phyloP scores from a whole-genome alignment of 208 protist species.

The Trypanosoma congolense region DNA sequence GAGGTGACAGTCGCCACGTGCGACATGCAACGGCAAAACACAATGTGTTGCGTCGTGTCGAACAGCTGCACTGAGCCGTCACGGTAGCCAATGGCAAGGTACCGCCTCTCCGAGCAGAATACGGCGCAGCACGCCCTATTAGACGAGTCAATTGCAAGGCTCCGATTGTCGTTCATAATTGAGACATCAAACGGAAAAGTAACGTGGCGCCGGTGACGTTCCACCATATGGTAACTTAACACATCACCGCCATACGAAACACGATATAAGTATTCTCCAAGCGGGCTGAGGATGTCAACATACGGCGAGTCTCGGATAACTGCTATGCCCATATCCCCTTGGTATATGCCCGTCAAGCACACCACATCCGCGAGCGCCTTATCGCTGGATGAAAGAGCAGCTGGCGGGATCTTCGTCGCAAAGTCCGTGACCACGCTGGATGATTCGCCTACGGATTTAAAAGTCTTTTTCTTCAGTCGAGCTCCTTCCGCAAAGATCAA shows the following conservation, averaged over 20 bases:
- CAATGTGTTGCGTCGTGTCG: slow-evolving; percentile 52
- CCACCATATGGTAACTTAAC: slow-evolving; percentile 2
- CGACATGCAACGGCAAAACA: slow-evolving; percentile 42
- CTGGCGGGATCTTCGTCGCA: background rate
- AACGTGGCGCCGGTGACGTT: background rate
- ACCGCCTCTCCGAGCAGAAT: slow-evolving; percentile 22
- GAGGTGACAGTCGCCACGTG: slow-evolving; percentile 4
- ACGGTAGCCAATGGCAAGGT: slow-evolving; percentile 46
- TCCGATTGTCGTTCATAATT: background rate
- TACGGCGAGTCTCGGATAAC: slow-evolving; percentile 17
- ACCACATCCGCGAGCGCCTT: background rate
- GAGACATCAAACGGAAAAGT: slow-evolving; percentile 7
- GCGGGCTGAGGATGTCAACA: slow-evolving; percentile 15
- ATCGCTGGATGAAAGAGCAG: background rate
- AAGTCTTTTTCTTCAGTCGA: slow-evolving; percentile 1
- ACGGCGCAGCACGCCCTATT: slow-evolving; percentile 12
- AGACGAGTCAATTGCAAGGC: background rate
- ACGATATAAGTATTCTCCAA: slow-evolving; percentile 19
- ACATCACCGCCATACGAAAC: slow-evolving; percentile 22
- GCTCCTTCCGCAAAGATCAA: slow-evolving; percentile 12
- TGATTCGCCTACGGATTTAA: background rate
- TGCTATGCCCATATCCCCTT: slow-evolving; percentile 12
- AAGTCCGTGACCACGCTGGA: background rate
- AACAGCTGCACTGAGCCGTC: slow-evolving; percentile 76
- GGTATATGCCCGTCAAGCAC: slow-evolving; percentile 4